Evolutionary conservation across 2,329 filamentous ascomycete genomes (phyloP).

Genomic region (Rhynchosporium secalis): DNA sequence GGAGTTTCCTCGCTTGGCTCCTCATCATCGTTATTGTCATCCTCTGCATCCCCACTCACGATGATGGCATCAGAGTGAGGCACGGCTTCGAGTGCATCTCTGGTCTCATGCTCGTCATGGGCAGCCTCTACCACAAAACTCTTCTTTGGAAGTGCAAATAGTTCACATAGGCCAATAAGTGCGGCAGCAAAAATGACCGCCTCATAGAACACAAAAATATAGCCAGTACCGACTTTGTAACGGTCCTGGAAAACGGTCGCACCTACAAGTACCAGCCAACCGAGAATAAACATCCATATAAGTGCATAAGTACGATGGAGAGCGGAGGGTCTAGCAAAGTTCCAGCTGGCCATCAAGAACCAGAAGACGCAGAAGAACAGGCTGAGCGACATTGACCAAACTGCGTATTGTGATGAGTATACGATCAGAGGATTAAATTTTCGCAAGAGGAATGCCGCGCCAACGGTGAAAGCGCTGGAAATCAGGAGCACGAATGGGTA

Average conservation of each 20-base stretch:
- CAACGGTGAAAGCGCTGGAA: slow-evolving; percentile 67
- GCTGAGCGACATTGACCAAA: slow-evolving; percentile 85
- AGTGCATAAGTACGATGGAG: slow-evolving; percentile 79
- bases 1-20: slow-evolving; percentile 55
- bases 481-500: slow-evolving; percentile 75
- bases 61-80: slow-evolving; percentile 43
- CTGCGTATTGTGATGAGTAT: slow-evolving; percentile 84
- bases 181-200: slow-evolving; percentile 72
- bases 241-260: slow-evolving; percentile 77
- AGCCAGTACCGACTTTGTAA: slow-evolving; percentile 71
- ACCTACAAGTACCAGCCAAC: slow-evolving; percentile 71
- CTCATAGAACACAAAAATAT: slow-evolving; percentile 80
- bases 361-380: slow-evolving; percentile 80
- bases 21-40: slow-evolving; percentile 28
- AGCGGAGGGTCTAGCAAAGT: slow-evolving; percentile 79
- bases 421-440: slow-evolving; percentile 88
- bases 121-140: slow-evolving; percentile 64
- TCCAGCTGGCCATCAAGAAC: slow-evolving; percentile 77
- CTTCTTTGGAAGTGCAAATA: slow-evolving; percentile 75
- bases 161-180: slow-evolving; percentile 74
- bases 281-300: slow-evolving; percentile 78
- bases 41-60: slow-evolving; percentile 38
- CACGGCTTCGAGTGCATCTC: slow-evolving; percentile 41
- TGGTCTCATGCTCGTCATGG: slow-evolving; percentile 50
- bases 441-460: slow-evolving; percentile 70